Evolutionary conservation across 441 rosid genomes (phyloP).

Genomic region (Aleurites moluccanus): DNA sequence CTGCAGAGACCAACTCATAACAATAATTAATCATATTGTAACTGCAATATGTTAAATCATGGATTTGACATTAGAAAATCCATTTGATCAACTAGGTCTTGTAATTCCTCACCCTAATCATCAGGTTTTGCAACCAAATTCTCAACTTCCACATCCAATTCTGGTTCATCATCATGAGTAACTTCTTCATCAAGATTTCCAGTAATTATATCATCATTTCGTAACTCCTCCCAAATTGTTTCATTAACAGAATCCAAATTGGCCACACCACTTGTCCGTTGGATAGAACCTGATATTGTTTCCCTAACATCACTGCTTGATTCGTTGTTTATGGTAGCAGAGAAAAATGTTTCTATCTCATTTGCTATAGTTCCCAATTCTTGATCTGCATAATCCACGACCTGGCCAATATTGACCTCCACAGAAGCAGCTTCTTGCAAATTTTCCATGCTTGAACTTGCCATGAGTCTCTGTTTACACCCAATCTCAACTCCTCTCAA

Average conservation of each 20-base stretch:
- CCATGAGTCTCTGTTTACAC: constrained; percentile 56
- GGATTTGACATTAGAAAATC: constrained; percentile 53
- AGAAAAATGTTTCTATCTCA: constrained; percentile 49
- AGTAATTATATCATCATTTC: constrained; percentile 36
- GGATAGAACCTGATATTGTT: constrained; percentile 22
- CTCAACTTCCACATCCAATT: constrained; percentile 51
- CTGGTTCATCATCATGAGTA: constrained; percentile 31
- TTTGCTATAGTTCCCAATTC: constrained; percentile 30
- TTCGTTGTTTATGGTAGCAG: constrained; percentile 46
- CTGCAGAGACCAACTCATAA: constrained; percentile 37
- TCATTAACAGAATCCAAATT: constrained; percentile 31
- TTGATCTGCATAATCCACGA: constrained; percentile 14
- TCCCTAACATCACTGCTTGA: constrained; percentile 36
- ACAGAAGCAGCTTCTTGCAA: constrained; percentile 38
- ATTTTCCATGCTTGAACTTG: constrained; percentile 47
- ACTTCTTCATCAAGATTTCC: constrained; percentile 34
- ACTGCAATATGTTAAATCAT: constrained; percentile 27
- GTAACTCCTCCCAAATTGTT: constrained; percentile 48
- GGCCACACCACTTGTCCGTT: constrained; percentile 13
- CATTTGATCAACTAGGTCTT: constrained; percentile 64
- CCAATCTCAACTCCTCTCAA: constrained; percentile 42
- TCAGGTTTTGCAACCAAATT: constrained; percentile 41
- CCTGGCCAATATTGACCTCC: constrained; percentile 15
- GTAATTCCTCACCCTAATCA: constrained; percentile 48
- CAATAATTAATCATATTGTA: constrained; percentile 10